A percentile compares a stretch with the other conserved stretches of the same genome.
Conservation (phyloP, 352 stramenopile species). For the Pythium oligandrum region DNA sequence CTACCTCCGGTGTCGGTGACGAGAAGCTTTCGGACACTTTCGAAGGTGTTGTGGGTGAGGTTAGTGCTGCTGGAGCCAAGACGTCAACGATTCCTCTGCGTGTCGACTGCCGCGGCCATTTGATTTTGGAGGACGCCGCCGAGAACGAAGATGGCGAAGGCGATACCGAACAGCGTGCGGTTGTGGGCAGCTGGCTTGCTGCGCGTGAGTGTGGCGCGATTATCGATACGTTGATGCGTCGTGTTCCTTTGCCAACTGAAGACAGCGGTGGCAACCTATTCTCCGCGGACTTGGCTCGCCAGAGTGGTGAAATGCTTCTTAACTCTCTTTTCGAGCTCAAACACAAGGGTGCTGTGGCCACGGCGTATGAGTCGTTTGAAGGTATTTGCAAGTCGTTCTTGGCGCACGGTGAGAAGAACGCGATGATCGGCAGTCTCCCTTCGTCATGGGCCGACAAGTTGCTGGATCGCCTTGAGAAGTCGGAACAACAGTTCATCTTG, state of each 20-base stretch:
- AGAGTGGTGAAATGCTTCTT: constrained; percentile 64
- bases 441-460: constrained; percentile 73
- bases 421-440: constrained; percentile 45
- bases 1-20: constrained; percentile 57
- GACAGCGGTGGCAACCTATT: constrained; percentile 25
- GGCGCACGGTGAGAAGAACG: constrained; percentile 49
- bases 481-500: constrained; percentile 85
- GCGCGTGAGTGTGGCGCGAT: constrained; percentile 79
- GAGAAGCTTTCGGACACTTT: constrained; percentile 59
- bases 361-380: constrained; percentile 78
- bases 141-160: constrained; percentile 35
- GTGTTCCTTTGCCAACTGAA: constrained; percentile 35
- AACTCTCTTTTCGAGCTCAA: constrained; percentile 85
- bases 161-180: constrained; percentile 65
- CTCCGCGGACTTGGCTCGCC: constrained; percentile 44
- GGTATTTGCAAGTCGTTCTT: constrained; percentile 81
- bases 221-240: constrained; percentile 69
- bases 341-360: constrained; percentile 86
- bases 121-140: constrained; percentile 52
- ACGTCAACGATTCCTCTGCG: constrained; percentile 47
- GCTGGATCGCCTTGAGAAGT: constrained; percentile 64
- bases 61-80: constrained; percentile 47
- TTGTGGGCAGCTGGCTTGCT: constrained; percentile 84
- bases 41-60: constrained; percentile 59
- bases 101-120: constrained; percentile 76